Evolutionary conservation across 2,329 filamentous ascomycete genomes (phyloP), one percentile per base, ranked within the genome.

Genomic region (Aspergillus latus): DNA sequence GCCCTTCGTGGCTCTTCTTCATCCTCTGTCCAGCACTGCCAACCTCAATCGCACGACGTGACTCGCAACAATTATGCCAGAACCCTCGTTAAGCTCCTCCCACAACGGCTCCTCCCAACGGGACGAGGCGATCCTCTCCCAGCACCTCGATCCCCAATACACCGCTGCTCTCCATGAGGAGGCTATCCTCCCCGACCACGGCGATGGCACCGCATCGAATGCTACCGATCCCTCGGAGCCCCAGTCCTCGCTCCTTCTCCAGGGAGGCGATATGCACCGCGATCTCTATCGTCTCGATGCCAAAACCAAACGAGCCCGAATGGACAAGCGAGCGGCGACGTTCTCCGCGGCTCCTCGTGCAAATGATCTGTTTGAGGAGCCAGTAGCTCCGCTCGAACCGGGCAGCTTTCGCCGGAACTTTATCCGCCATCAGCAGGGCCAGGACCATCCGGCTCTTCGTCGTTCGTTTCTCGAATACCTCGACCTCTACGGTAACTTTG

Each of bases 241-340:
- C 44, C 83, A 87, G 58, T 90, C 88, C 1, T 92, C 89, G 0
- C 76, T 92, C 52, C 84, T 79, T 57, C 78, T 92, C 2, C 88
- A 88, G 66, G 89, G 89, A 50, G 89, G 89, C 40, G 89, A 92
- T 65, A 87, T 92, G 21, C 88, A 92, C 68, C 85, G 89, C 34
- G 87, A 90, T 65, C 82, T 92, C 34, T 92, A 89, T 80, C 88
- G 84, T 68, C 85, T 90, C 64, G 84, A 87, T 59, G 84, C 85
- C 13, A 79, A 84, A 39, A 62, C 65, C 4, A 66, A 66, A 36
- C 64, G 59, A 39, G 74, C 70, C 71, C 81, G 66, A 64, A 75
- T 72, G 69, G 77, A 75, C 62, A 76, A 84, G 65, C 82, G 88
- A 59, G 79, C 88, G 13, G 82, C 82, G 52, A 90, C 88, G 0